Evolutionary conservation across 495 filamentous ascomycete species (phyloP), one percentile per base, ranked within the genome.

Genomic region (Sordaria brevicollis): DNA sequence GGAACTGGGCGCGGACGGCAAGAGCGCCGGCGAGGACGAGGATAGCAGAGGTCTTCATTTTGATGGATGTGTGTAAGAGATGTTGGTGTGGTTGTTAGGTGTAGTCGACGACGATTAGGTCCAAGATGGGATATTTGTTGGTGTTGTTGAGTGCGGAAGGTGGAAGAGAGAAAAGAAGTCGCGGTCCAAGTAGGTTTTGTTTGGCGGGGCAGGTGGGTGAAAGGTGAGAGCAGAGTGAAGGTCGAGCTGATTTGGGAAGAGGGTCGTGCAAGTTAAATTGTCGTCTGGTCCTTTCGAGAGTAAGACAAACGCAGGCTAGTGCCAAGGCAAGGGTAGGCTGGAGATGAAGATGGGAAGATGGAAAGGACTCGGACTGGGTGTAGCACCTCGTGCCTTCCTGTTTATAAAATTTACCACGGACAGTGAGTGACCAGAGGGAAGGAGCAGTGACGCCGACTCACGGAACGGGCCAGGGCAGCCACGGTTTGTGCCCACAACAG

Each of bases 21-120:
- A 71, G 72, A 37, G 77, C 77, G 73, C 74, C 77, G 57, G 75
- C 67, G 65, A 75, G 37, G 65, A 74, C 74, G 68, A 79, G 69
- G 41, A 82, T 66, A 21, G 76, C 35, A 49, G 77, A 71, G 72
- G 67, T 37, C 81, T 82, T 83, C 82, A 84, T 84, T 67, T 74
- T 82, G 76, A 66, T 54, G 43, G 66, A 69, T 71, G 67, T 69
- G n/a, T n/a, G n/a, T n/a, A n/a, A 38, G 54, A 71, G 54, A 49
- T 25, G 39, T 62, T 69, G 70, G 25, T 54, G 21, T 35, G 54
- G 69, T 43, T 35, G 65, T 35, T n/a, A 31, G 5, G 39, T 65
- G 29, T 35, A 3, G 17, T 35, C 13, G 41, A 9, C 10, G 67
- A 65, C 29, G 35, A 67, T 68, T 65, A 68, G 62, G n/a, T 39